Evolutionary conservation across 768 basidiomycete species (phyloP), one percentile per base, ranked within the genome.

Genomic region (Termitomyces sp.): DNA sequence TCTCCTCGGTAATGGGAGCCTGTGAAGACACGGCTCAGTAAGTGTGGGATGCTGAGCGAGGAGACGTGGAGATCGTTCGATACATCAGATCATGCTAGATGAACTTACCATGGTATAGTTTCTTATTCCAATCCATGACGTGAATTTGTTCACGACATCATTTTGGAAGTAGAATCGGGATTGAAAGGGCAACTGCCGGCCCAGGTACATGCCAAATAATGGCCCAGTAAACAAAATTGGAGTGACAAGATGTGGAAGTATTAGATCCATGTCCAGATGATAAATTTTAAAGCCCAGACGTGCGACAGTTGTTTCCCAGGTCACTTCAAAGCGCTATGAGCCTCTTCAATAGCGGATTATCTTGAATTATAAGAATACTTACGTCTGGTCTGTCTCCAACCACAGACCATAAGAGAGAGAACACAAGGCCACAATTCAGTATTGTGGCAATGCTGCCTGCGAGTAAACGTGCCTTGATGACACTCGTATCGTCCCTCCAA

Each of bases 1-100:
- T 57, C 70, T 98, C 96, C 73, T 99, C 96, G 0, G 95, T 95
- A 34, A 94, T 70, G 0, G 96, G 96, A 4, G 81, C 94, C 93
- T 94, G 58, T 22, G 16, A 75, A 76, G 34, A 77, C 53, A 58
- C 13, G 26, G 29, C 15, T 36, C 31, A 53, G 22, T 15, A 29
- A 37, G 26, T 12, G 37, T 12, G 51, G 18, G n/a, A n/a, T 28
- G 22, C 22, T 4, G 49, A 28, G 39, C n/a, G 16, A 51, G 37
- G 36, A 24, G n/a, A 39, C 26, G 6, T 20, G 36, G 18, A 15
- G 16, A 34, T 34, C 20, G 33, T 50, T 50, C 4, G 13, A 20
- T 15, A 51, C 26, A 10, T 26, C 24, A 51, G 36, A 52, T 20
- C 18, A 39, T 57, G 15, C 4, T 18, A 46, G 16, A 28, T 48